Evolutionary conservation across 1,139 yeast genomes (phyloP).

Genomic region (Zygoascus hellenicus): DNA sequence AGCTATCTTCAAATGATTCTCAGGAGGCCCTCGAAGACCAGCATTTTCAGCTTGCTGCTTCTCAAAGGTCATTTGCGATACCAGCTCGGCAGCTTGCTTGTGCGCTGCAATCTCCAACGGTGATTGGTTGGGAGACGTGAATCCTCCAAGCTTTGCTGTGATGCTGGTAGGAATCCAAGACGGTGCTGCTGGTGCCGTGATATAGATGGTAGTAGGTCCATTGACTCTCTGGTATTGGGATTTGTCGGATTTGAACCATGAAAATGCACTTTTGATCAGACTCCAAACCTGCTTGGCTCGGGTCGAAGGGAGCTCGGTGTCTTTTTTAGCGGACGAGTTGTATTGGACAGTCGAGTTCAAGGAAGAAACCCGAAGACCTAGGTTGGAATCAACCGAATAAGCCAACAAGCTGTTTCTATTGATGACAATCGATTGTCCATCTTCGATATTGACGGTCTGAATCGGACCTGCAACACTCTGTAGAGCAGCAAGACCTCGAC

Average conservation of each 20-base stretch:
- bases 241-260: slow-evolving; percentile 1
- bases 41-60: slow-evolving; percentile 9
- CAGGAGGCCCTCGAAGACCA: slow-evolving; percentile 22
- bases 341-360: slow-evolving; percentile 2
- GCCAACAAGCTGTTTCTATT: slow-evolving; percentile 33
- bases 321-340: not conserved
- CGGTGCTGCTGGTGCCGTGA: slow-evolving; percentile 2
- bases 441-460: slow-evolving; percentile 29
- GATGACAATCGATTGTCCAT: slow-evolving; percentile 33
- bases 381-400: slow-evolving; percentile 31
- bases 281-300: too few species aligned
- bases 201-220: slow-evolving; percentile 6
- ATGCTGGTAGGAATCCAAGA: not conserved
- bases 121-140: slow-evolving; percentile 7
- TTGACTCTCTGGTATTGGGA: slow-evolving; percentile 6
- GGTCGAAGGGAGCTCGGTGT: not conserved
- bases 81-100: slow-evolving; percentile 14
- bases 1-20: slow-evolving; percentile 26
- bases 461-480: slow-evolving; percentile 31
- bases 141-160: slow-evolving; percentile 1
- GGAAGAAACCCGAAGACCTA: slow-evolving; percentile 4
- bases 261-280: not conserved
- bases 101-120: slow-evolving; percentile 7
- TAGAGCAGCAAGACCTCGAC: slow-evolving; percentile 36
- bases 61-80: slow-evolving; percentile 11